phyloP scores from a whole-genome alignment of 495 filamentous ascomycete species.

The Sporormia fimetaria region DNA sequence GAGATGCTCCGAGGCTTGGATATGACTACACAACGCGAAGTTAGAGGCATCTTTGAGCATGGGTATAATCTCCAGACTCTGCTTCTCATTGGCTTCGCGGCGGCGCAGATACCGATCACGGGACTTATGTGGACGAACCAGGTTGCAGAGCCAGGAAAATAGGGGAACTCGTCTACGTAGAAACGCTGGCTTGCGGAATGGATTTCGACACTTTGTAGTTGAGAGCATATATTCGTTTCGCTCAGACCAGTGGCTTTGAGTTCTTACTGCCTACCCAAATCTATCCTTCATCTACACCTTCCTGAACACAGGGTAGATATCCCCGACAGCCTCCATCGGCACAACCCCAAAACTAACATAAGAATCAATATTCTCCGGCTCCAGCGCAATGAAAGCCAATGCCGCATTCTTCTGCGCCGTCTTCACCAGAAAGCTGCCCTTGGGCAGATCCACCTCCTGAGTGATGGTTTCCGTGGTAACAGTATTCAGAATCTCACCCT shows the following conservation, averaged over 20 bases:
- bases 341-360: constrained; percentile 30
- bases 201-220: too few species aligned
- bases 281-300: too few species aligned
- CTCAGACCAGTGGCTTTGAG: too few species aligned
- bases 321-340: constrained; percentile 25
- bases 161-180: too few species aligned
- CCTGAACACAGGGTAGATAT: constrained; percentile 32
- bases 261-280: too few species aligned
- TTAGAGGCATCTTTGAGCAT: background rate
- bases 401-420: constrained; percentile 18
- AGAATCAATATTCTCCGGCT: constrained; percentile 31
- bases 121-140: background rate
- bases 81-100: constrained; percentile 10
- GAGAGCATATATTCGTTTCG: too few species aligned
- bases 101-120: constrained; percentile 4
- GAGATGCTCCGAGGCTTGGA: background rate
- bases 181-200: too few species aligned
- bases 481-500: constrained; percentile 29
- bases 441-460: constrained; percentile 23
- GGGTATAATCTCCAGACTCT: constrained; percentile 6
- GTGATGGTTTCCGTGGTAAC: constrained; percentile 21
- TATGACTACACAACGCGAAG: background rate
- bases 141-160: too few species aligned
- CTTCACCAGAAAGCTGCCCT: constrained; percentile 8
- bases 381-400: constrained; percentile 1